Percentiles rank a stretch among this genome's conserved stretches.
Evolutionary conservation across 441 rosid species (phyloP).

Genomic region (Flueggea neowawraea): DNA sequence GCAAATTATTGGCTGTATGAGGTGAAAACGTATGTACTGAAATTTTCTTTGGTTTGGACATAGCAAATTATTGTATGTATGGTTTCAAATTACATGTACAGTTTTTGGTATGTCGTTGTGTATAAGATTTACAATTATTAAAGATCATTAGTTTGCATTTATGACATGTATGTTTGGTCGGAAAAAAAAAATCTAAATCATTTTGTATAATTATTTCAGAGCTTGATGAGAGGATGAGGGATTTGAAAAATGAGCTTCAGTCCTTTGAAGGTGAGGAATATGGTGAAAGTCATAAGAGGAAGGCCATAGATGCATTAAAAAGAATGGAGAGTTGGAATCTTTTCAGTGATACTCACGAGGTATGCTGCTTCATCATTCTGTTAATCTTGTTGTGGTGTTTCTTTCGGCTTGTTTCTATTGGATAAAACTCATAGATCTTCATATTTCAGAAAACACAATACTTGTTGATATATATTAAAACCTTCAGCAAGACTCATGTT

Average conservation of each 20-base stretch:
- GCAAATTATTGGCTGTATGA: no score
- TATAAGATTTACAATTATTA: no score
- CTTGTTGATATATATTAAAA: background rate
- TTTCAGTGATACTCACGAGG: constrained; percentile 85
- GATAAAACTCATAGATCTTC: background rate
- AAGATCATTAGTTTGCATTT: background rate
- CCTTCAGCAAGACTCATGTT: background rate
- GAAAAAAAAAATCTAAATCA: no score
- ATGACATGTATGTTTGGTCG: background rate
- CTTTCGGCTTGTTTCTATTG: background rate
- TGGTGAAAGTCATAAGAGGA: constrained; percentile 78
- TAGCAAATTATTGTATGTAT: background rate
- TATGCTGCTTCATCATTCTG: constrained; percentile 22
- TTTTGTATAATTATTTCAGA: constrained; percentile 39
- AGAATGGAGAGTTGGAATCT: constrained; percentile 99
- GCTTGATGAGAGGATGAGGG: constrained; percentile 98
- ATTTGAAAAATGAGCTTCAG: constrained; percentile 92
- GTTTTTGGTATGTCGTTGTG: no score
- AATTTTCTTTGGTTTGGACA: no score
- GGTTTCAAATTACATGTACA: background rate
- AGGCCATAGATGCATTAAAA: constrained; percentile 81
- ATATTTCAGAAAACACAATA: background rate
- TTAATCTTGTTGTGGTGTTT: constrained; percentile 10
- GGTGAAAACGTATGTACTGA: no score
- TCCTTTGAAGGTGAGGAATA: constrained; percentile 86